phyloP scores from a whole-genome alignment of 768 basidiomycete genomes.

The Omphalotus guepiniiformis region DNA sequence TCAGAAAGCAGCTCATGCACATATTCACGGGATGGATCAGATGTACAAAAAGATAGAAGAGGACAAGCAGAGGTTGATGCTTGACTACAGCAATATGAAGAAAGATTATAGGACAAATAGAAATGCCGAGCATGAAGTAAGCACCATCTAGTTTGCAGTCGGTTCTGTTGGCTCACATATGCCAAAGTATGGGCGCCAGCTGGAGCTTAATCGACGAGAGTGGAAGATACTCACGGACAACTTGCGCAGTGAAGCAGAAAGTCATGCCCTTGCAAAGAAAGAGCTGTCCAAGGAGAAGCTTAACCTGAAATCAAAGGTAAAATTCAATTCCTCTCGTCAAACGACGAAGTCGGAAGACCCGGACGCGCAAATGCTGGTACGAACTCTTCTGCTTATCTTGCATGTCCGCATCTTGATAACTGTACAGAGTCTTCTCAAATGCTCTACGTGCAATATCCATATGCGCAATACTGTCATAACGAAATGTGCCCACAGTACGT shows the following conservation, averaged over 20 bases:
- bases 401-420: not conserved
- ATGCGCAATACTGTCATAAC: slow-evolving; percentile 79
- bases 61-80: too few relatives aligned
- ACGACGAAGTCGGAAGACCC: slow-evolving; percentile 40
- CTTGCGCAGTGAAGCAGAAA: slow-evolving; percentile 6
- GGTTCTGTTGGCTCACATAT: too few relatives aligned
- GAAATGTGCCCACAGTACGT: slow-evolving; percentile 91
- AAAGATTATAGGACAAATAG: too few relatives aligned
- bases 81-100: too few relatives aligned
- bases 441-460: slow-evolving; percentile 78
- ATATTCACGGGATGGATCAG: too few relatives aligned
- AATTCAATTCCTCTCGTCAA: slow-evolving; percentile 6
- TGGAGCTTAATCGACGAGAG: too few relatives aligned
- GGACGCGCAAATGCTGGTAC: slow-evolving; percentile 57
- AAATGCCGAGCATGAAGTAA: too few relatives aligned
- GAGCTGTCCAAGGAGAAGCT: slow-evolving; percentile 3
- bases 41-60: too few relatives aligned
- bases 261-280: not conserved
- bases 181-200: too few relatives aligned
- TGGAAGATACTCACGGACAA: too few relatives aligned
- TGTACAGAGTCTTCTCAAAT: slow-evolving; percentile 73
- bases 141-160: too few relatives aligned
- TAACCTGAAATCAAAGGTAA: slow-evolving; percentile 16
- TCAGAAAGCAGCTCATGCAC: not conserved
- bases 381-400: slow-evolving; percentile 14